These are phyloP conservation scores for Spencermartinsiella europaea DNA, from an alignment of 805 yeast genomes.

Conservation along the genomic window DNA sequence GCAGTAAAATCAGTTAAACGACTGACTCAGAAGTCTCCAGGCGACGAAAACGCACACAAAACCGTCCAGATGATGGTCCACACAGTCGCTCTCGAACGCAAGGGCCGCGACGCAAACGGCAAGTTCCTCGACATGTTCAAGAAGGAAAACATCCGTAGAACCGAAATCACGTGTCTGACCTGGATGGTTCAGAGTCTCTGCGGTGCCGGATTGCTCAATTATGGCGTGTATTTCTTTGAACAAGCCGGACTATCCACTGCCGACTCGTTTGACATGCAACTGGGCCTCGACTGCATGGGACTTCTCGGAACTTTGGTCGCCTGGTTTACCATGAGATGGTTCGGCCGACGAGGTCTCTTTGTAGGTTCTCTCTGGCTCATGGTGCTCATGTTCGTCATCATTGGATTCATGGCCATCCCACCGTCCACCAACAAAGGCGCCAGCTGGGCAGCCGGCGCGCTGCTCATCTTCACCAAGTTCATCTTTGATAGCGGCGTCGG, in stretches of 20 bases:
- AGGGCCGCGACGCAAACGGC: constrained; percentile 12
- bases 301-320: constrained; percentile 35
- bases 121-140: constrained; percentile 40
- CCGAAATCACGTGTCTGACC: constrained; percentile 41
- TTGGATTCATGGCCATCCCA: constrained; percentile 41
- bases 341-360: constrained; percentile 21
- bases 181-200: constrained; percentile 40
- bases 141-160: constrained; percentile 43
- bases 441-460: constrained; percentile 34
- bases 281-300: constrained; percentile 43
- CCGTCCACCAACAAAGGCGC: constrained; percentile 24
- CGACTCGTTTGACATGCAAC: constrained; percentile 39
- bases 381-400: constrained; percentile 35
- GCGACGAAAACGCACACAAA: constrained; percentile 1
- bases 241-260: constrained; percentile 35
- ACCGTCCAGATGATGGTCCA: constrained; percentile 26
- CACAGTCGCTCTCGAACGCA: constrained; percentile 29
- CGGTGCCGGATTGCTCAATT: constrained; percentile 18
- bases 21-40: constrained; percentile 19
- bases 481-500: constrained; percentile 42
- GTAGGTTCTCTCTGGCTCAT: constrained; percentile 35
- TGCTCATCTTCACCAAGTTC: constrained; percentile 40
- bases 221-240: constrained; percentile 33
- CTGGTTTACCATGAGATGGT: constrained; percentile 16
- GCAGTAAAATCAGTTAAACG: constrained; percentile 40